phyloP scores from a whole-genome alignment of 345 rosid species.

The Garcia nutans region DNA sequence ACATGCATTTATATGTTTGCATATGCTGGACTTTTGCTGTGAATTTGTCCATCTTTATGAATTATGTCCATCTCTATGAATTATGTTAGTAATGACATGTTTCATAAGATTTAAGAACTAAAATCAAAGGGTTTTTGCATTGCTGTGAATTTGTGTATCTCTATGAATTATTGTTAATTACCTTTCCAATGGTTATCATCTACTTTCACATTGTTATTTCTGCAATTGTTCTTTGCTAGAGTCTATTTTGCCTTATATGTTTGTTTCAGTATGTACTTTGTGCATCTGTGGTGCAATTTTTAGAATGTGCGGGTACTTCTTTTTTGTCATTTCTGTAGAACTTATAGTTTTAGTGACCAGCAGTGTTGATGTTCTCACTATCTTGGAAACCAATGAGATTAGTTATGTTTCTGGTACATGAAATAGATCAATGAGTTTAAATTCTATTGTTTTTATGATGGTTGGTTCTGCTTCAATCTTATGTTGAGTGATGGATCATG shows the following conservation, averaged over 20 bases:
- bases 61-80: background rate
- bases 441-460: background rate
- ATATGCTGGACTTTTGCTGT: background rate
- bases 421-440: background rate
- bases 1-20: background rate
- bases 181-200: background rate
- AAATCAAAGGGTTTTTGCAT: background rate
- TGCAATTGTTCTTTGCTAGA: background rate
- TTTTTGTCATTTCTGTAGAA: background rate
- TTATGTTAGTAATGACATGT: background rate
- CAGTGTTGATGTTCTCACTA: background rate
- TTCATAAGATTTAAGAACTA: background rate
- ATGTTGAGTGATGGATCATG: background rate
- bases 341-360: background rate
- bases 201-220: background rate
- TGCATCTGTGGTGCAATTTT: background rate
- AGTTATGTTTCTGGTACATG: background rate
- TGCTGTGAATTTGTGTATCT: too few species aligned
- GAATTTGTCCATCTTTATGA: background rate
- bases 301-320: background rate
- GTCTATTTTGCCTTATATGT: background rate
- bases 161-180: background rate
- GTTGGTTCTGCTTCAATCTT: background rate
- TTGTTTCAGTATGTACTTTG: background rate
- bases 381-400: background rate